Percentiles rank a stretch among this genome's conserved stretches.
phyloP scores from a whole-genome alignment of 495 filamentous ascomycete species.

The Apodospora peruviana region DNA sequence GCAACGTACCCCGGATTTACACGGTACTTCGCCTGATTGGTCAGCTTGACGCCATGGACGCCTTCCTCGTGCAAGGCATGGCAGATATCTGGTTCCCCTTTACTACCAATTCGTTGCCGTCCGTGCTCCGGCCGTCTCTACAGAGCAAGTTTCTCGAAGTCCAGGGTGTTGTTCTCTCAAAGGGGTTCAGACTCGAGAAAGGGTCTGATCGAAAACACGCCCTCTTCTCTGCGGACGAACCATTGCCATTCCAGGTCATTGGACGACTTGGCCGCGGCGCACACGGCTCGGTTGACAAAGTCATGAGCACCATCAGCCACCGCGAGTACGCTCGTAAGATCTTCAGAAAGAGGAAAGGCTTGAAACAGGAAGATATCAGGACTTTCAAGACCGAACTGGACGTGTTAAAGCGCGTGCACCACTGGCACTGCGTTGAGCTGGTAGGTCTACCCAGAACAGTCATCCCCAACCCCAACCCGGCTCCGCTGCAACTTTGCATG shows the following conservation, averaged over 20 bases:
- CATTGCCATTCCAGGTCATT: not conserved
- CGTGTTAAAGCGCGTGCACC: not conserved
- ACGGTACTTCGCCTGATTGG: not conserved
- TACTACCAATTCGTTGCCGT: not conserved
- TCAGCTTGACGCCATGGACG: not conserved
- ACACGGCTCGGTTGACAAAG: not conserved
- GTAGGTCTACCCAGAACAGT: not conserved
- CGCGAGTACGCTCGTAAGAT: not conserved
- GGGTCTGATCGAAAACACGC: not conserved
- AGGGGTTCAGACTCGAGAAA: not conserved
- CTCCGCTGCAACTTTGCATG: not conserved
- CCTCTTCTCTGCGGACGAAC: not conserved
- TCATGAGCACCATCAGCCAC: not conserved
- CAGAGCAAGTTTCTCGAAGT: not conserved
- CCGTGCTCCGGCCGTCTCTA: not conserved
- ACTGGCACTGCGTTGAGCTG: not conserved
- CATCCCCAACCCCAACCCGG: not conserved
- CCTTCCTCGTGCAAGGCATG: not conserved
- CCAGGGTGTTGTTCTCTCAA: not conserved
- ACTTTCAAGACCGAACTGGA: not conserved
- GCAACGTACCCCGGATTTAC: not conserved
- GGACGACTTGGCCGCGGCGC: not conserved
- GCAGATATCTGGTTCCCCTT: not conserved
- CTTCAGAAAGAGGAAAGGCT: not conserved
- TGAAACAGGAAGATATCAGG: not conserved